Conservation (phyloP, 108 stramenopile species). For the Fistulifera pelliculosa region DNA sequence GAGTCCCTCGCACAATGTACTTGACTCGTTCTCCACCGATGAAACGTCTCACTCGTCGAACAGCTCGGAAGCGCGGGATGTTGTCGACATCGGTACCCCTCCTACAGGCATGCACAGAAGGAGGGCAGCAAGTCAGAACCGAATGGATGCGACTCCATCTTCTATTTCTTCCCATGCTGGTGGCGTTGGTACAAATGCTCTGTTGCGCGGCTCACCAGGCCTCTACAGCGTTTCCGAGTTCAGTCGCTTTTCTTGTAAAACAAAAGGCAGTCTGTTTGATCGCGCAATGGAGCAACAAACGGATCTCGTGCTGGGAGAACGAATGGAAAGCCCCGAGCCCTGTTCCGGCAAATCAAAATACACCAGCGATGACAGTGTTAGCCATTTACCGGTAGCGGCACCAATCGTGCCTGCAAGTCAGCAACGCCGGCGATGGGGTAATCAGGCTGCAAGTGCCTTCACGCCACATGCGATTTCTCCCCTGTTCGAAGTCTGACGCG, state of each 20-base stretch:
- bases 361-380: too few species aligned
- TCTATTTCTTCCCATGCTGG: too few species aligned
- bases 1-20: too few species aligned
- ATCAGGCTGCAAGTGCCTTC: constrained; percentile 7
- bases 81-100: background rate
- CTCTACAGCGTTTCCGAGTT: constrained; percentile 5
- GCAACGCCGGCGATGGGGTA: constrained; percentile 37
- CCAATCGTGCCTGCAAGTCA: too few species aligned
- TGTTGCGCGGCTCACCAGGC: constrained; percentile 1
- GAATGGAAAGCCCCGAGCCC: too few species aligned
- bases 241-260: background rate
- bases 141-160: too few species aligned
- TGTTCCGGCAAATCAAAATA: too few species aligned
- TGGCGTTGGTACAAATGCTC: too few species aligned
- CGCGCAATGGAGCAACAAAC: constrained; percentile 1
- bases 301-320: too few species aligned
- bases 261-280: background rate
- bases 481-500: constrained; percentile 31
- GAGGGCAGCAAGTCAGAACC: background rate
- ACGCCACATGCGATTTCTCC: constrained; percentile 25
- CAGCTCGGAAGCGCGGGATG: constrained; percentile 1
- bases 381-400: too few species aligned
- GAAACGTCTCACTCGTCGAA: background rate
- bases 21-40: background rate
- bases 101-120: background rate